Base-by-base conservation (phyloP, 2,329 filamentous ascomycete species). In the Sarocladium strictum region DNA sequence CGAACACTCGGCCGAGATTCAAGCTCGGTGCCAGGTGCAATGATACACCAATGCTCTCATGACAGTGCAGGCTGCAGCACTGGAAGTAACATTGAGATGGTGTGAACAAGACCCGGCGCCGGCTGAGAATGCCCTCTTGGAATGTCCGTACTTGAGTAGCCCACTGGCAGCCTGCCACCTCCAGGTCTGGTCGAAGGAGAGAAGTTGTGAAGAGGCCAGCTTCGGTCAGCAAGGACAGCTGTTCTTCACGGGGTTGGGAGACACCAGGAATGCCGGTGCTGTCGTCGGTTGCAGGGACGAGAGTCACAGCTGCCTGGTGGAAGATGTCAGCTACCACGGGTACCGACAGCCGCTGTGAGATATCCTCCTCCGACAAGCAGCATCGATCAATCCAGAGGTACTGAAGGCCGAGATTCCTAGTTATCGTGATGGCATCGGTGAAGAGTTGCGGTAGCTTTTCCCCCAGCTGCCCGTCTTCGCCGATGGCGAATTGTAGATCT, bases 341-440 rank as follows among this genome's bases (percentile, higher is more conserved):
- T 27, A 66, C 56, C 45, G 72, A 67, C 19, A 54, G 58, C 23
- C 62, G 61, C 27, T 64, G 63, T n/a, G 58, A 47, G 1, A 57
- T 57, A n/a, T 62, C 61, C 19, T 61, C 62, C 54, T 64, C 63
- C 1, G 64, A 60, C 24, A 69, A 62, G 54, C 70, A 72, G 53
- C 66, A 69, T 11, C 62, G 64, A 52, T 72, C 68, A 7, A 72
- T 63, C 68, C 69, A 72, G 32, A 72, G 60, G 58, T 71, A 72
- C 21, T 62, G 67, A 14, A 64, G 68, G 5, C 68, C 70, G 24
- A 72, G 61, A 17, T 61, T 59, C 27, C 52, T 57, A 14, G 68
- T 66, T 4, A 70, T 57, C 2, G 61, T 53, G 43, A 72, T 63
- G 14, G 70, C 67, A 54, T 72, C 70, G 5, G 59, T 55, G 29